Percentiles rank a stretch among this genome's conserved stretches.
Evolutionary conservation across 2,329 filamentous ascomycete genomes (phyloP).

Genomic region (Cytospora piceicola): DNA sequence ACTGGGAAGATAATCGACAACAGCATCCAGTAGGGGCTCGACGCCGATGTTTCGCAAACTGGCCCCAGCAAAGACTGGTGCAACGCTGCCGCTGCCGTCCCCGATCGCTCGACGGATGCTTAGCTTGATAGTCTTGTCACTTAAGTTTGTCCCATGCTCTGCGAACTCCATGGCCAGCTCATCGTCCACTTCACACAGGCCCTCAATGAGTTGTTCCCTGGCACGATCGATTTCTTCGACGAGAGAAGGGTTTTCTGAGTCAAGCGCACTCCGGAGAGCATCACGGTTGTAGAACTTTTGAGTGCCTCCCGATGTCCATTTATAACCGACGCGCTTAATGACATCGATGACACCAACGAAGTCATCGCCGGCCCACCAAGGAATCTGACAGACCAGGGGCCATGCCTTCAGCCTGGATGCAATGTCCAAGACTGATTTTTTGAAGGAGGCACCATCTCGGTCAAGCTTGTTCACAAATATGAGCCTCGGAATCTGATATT

Average conservation of each 20-base stretch:
- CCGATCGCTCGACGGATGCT: slow-evolving; percentile 76
- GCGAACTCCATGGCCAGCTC: slow-evolving; percentile 82
- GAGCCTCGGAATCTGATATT: slow-evolving; percentile 81
- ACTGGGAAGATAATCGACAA: slow-evolving; percentile 84
- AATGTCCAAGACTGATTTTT: slow-evolving; percentile 82
- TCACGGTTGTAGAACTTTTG: slow-evolving; percentile 38
- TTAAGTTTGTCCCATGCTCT: slow-evolving; percentile 75
- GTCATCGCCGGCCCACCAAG: slow-evolving; percentile 84
- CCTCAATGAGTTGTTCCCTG: slow-evolving; percentile 77
- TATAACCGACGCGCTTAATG: slow-evolving; percentile 73
- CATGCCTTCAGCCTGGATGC: slow-evolving; percentile 78
- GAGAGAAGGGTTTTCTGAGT: slow-evolving; percentile 59
- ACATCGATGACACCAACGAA: slow-evolving; percentile 87
- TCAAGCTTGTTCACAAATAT: slow-evolving; percentile 86
- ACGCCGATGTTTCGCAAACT: slow-evolving; percentile 95
- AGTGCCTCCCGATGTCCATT: slow-evolving; percentile 61
- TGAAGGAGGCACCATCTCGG: slow-evolving; percentile 80
- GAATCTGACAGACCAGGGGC: slow-evolving; percentile 92
- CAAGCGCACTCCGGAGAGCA: slow-evolving; percentile 40
- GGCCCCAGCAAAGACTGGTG: slow-evolving; percentile 88
- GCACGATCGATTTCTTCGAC: slow-evolving; percentile 74
- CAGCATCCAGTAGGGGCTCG: slow-evolving; percentile 85
- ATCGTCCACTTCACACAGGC: slow-evolving; percentile 88
- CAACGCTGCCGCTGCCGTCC: slow-evolving; percentile 69
- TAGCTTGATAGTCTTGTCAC: slow-evolving; percentile 67